Evolutionary conservation across 78 protist species (phyloP).

Genomic region (Speleostelium caveatum): DNA sequence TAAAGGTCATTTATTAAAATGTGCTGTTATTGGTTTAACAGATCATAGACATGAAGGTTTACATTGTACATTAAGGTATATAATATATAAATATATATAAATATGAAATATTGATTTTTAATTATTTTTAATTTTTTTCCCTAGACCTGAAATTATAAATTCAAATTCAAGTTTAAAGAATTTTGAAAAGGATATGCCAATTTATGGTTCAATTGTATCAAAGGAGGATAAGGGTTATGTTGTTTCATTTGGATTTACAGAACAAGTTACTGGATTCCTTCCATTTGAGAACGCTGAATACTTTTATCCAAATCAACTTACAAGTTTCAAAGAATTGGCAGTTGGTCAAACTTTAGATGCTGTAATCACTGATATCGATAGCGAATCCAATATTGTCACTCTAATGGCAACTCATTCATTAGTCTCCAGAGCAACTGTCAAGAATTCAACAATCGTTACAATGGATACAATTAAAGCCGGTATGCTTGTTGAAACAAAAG

Average conservation of each 20-base stretch:
- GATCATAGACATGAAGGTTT: constrained; percentile 25
- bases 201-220: constrained; percentile 23
- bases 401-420: constrained; percentile 25
- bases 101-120: background rate
- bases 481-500: constrained; percentile 67
- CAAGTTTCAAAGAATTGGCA: constrained; percentile 5
- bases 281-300: background rate
- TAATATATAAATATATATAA: background rate
- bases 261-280: constrained; percentile 35
- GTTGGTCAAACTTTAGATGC: constrained; percentile 62
- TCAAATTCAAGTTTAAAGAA: constrained; percentile 8
- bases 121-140: background rate
- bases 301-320: constrained; percentile 11
- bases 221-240: constrained; percentile 58
- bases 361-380: background rate
- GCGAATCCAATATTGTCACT: constrained; percentile 14
- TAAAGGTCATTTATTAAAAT: constrained; percentile 45
- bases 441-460: constrained; percentile 11
- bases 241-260: constrained; percentile 38
- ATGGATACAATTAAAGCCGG: constrained; percentile 76
- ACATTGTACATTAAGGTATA: constrained; percentile 41
- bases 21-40: constrained; percentile 37
- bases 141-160: constrained; percentile 61
- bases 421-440: constrained; percentile 33
- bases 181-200: constrained; percentile 46